These are phyloP conservation scores for Malus hybrid DNA, from an alignment of 331 rosid species.

Conservation along the genomic window DNA sequence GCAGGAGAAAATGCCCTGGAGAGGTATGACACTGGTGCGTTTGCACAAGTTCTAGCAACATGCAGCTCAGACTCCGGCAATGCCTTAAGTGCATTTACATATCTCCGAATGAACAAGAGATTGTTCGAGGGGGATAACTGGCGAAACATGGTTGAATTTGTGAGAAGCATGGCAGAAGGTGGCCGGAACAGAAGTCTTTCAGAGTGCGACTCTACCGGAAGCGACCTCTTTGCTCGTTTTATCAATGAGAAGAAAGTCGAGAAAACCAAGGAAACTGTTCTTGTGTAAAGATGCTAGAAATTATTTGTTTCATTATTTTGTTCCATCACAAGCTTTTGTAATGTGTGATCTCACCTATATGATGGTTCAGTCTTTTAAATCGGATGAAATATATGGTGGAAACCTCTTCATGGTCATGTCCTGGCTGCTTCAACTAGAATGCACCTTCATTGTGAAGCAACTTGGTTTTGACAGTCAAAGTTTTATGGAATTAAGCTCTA, in stretches of 20 bases:
- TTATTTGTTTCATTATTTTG: no score
- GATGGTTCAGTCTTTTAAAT: no score
- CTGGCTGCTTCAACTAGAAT: no score
- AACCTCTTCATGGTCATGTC: no score
- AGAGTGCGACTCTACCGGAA: constrained; percentile 39
- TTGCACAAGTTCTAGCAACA: constrained; percentile 57
- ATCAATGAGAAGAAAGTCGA: constrained; percentile 32
- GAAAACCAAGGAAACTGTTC: constrained; percentile 34
- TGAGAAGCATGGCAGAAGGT: constrained; percentile 61
- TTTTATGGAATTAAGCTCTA: no score
- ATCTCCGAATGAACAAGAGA: constrained; percentile 73
- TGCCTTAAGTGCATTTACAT: constrained; percentile 74
- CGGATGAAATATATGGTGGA: no score
- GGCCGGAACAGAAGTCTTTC: constrained; percentile 42
- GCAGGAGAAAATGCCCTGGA: constrained; percentile 95
- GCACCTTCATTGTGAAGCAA: no score
- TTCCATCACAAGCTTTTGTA: no score
- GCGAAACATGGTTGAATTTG: constrained; percentile 72
- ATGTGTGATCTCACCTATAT: no score
- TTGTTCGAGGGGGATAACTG: constrained; percentile 70
- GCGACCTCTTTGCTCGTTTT: constrained; percentile 59
- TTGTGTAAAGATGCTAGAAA: no score
- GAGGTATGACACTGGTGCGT: constrained; percentile 77
- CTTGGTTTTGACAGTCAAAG: no score
- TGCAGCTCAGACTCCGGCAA: constrained; percentile 59